Percentiles rank a stretch among this genome's conserved stretches.
Conservation (phyloP, 2,329 filamentous ascomycete genomes). For the Fusarium sp. region DNA sequence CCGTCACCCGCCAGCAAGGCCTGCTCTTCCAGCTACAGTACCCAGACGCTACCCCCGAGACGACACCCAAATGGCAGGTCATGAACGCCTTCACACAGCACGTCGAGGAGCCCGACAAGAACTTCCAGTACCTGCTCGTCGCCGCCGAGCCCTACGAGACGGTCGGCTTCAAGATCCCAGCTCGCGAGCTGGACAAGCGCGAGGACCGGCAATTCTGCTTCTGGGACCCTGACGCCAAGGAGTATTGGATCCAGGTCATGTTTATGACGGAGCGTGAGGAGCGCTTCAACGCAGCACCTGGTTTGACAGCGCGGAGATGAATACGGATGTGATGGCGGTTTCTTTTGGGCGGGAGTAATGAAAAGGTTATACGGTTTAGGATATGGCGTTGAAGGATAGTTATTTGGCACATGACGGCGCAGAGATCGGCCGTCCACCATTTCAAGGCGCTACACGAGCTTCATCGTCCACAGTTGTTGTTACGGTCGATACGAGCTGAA, state of each 20-base stretch:
- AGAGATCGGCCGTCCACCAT: background rate
- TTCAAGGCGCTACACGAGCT: background rate
- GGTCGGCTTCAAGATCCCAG: slow-evolving; percentile 95
- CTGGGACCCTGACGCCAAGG: slow-evolving; percentile 95
- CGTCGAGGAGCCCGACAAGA: slow-evolving; percentile 93
- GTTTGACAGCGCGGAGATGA: slow-evolving; percentile 64
- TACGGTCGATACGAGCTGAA: background rate
- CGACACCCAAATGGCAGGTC: slow-evolving; percentile 87
- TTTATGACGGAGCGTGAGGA: slow-evolving; percentile 99
- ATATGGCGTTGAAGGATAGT: slow-evolving; percentile 31
- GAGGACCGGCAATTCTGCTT: slow-evolving; percentile 92
- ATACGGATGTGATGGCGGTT: background rate
- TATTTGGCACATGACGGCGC: slow-evolving; percentile 2
- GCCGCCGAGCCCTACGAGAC: slow-evolving; percentile 99
- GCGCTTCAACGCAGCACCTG: slow-evolving; percentile 77
- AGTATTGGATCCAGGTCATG: slow-evolving; percentile 97
- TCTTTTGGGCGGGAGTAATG: background rate
- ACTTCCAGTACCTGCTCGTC: slow-evolving; percentile 93
- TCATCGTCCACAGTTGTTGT: background rate
- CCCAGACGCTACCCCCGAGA: slow-evolving; percentile 84
- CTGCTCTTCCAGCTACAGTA: slow-evolving; percentile 97
- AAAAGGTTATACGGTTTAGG: slow-evolving; percentile 20
- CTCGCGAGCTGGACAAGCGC: slow-evolving; percentile 88
- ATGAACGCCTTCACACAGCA: slow-evolving; percentile 99
- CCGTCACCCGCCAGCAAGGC: slow-evolving; percentile 87